These are phyloP conservation scores for Lichtheimia corymbifera DNA, from an alignment of 371 early-diverging fungal genomes.

Conservation along the genomic window DNA sequence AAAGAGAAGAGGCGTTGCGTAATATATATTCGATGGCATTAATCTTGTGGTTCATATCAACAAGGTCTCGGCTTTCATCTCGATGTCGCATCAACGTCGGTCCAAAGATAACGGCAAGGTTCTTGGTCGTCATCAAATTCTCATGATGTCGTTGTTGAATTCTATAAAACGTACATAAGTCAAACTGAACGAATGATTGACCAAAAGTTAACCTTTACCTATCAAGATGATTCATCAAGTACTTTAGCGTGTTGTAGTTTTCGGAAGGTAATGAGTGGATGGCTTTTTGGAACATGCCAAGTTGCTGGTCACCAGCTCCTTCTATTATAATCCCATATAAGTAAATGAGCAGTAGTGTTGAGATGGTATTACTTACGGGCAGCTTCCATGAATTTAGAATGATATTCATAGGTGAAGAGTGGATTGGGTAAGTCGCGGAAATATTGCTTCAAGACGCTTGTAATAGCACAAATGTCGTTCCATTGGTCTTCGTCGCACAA, in stretches of 20 bases:
- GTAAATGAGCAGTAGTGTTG: background rate
- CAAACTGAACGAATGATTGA: no score
- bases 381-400: slow-evolving; percentile 75
- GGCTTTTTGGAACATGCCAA: slow-evolving; percentile 21
- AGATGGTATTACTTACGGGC: slow-evolving; percentile 43
- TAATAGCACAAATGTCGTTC: slow-evolving; percentile 74
- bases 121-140: slow-evolving; percentile 90
- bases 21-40: slow-evolving; percentile 64
- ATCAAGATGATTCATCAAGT: slow-evolving; percentile 8
- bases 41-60: slow-evolving; percentile 81
- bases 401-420: slow-evolving; percentile 79
- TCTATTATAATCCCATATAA: no score
- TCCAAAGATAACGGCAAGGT: slow-evolving; percentile 92
- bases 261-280: slow-evolving; percentile 42
- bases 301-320: slow-evolving; percentile 23
- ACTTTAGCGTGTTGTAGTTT: slow-evolving; percentile 45
- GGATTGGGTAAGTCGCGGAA: slow-evolving; percentile 93
- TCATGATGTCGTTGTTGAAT: slow-evolving; percentile 55
- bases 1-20: slow-evolving; percentile 44
- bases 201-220: no score
- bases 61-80: slow-evolving; percentile 68
- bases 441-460: slow-evolving; percentile 94
- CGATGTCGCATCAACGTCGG: slow-evolving; percentile 83
- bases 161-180: slow-evolving; percentile 13
- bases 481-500: slow-evolving; percentile 52